phyloP scores from a whole-genome alignment of 495 filamentous ascomycete species.

The Aspergillus leporis region DNA sequence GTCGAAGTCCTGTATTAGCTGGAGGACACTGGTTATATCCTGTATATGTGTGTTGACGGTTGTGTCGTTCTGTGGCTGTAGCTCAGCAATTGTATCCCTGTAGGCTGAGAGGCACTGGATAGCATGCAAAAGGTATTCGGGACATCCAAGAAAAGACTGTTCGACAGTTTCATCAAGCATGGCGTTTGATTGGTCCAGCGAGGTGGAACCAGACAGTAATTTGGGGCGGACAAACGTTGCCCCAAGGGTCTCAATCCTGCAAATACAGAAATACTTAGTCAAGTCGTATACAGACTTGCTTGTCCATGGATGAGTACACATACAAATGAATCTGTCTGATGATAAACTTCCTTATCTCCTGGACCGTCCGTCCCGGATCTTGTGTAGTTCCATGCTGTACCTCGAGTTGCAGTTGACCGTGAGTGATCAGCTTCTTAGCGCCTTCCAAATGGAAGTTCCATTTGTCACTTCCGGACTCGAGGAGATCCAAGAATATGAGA shows the following conservation, averaged over 20 bases:
- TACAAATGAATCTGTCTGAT: slow-evolving; percentile 24
- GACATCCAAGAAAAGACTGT: slow-evolving; percentile 43
- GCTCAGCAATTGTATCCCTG: slow-evolving; percentile 31
- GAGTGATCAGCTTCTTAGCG: slow-evolving; percentile 41
- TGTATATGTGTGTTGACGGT: slow-evolving; percentile 12
- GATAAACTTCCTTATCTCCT: slow-evolving; percentile 26
- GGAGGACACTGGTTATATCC: slow-evolving; percentile 21
- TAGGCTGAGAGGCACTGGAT: slow-evolving; percentile 35
- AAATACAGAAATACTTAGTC: slow-evolving; percentile 5
- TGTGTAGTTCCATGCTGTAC: slow-evolving; percentile 14
- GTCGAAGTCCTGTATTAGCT: slow-evolving; percentile 33
- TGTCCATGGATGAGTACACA: not conserved
- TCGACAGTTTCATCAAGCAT: slow-evolving; percentile 32
- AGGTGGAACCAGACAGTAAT: slow-evolving; percentile 30
- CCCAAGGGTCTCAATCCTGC: slow-evolving; percentile 43
- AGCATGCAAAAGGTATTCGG: slow-evolving; percentile 36
- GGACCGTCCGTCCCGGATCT: slow-evolving; percentile 20
- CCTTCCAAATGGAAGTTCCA: slow-evolving; percentile 56
- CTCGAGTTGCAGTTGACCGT: slow-evolving; percentile 8
- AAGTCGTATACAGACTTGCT: not conserved
- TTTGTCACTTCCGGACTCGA: slow-evolving; percentile 51
- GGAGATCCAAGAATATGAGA: slow-evolving; percentile 54
- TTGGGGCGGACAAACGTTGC: slow-evolving; percentile 46
- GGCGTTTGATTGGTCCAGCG: slow-evolving; percentile 14
- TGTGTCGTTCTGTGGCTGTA: not conserved